Evolutionary conservation across 1,284 basidiomycete genomes (phyloP), one percentile per base, ranked within the genome.

Genomic region (Blastosporella zonata): DNA sequence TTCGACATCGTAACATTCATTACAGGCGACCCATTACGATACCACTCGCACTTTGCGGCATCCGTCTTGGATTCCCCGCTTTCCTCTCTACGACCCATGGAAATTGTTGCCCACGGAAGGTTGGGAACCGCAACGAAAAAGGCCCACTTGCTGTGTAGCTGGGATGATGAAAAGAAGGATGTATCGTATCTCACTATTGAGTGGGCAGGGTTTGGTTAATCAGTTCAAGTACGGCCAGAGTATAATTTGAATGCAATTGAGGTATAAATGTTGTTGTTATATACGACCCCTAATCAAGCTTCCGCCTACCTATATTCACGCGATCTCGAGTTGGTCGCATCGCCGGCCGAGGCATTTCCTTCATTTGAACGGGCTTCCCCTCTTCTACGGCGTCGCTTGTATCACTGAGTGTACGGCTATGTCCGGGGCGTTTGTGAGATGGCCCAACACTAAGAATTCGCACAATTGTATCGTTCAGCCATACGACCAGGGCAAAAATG

Each of bases 91-190:
- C 74, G 78, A 33, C 93, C 94, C 2, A 89, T 94, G 79, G 93
- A 97, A 62, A 79, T 99, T 35, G 88, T 99, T 15, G 94, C 96
- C 0, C 94, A 93, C 64, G 97, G 97, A 3, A 79, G 97, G 25
- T 70, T 99, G 34, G 97, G 96, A 0, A 99, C 97, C 0, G 96
- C 92, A 0, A 98, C 97, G 2, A 99, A 98, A 67, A 99, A 99
- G 70, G 85, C 93, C 0, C 95, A 98, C 64, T 67, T 99, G 23
- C 65, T 99, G 5, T 97, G 93, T 60, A 82, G 84, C 34, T 96
- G 89, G 87, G 82, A 95, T 61, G 82, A 90, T 43, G 75, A 77
- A 36, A 79, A 73, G 59, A 74, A 79, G 35, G 66, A 76, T 56
- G 87, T 86, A 1, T 81, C 84, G 6, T 93, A 87, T 71, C 81